Conservation (phyloP, 257 asterid genomes). For the Handroanthus guayacan region DNA sequence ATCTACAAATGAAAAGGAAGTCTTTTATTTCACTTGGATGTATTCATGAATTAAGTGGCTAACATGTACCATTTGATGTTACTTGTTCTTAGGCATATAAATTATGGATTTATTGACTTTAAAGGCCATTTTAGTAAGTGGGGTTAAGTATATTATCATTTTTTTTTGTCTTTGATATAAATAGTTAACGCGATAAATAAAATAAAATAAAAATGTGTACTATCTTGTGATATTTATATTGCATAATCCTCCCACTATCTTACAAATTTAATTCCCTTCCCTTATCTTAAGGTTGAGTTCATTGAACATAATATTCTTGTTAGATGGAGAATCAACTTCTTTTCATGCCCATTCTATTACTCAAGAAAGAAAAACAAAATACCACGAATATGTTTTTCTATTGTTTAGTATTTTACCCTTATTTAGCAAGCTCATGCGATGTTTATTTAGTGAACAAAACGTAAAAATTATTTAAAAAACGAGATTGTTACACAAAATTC, state of each 20-base stretch:
- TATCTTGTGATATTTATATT: constrained; percentile 16
- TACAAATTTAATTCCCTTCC: not conserved
- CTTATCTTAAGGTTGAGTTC: not conserved
- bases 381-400: too few species aligned
- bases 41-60: constrained; percentile 29
- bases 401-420: too few species aligned
- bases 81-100: constrained; percentile 15
- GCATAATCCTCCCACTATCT: not conserved
- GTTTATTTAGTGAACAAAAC: too few species aligned
- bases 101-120: constrained; percentile 37
- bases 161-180: not conserved
- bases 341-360: not conserved
- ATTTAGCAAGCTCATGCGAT: too few species aligned
- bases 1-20: constrained; percentile 9
- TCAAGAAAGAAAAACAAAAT: not conserved
- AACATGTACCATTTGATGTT: constrained; percentile 32
- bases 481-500: too few species aligned
- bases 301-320: not conserved
- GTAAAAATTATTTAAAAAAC: too few species aligned
- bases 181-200: not conserved
- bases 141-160: constrained; percentile 28
- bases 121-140: constrained; percentile 7
- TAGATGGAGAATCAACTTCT: not conserved
- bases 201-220: not conserved
- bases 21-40: constrained; percentile 28